Conservation (phyloP, 2,329 filamentous ascomycete species). For the Penicillium sp. region DNA sequence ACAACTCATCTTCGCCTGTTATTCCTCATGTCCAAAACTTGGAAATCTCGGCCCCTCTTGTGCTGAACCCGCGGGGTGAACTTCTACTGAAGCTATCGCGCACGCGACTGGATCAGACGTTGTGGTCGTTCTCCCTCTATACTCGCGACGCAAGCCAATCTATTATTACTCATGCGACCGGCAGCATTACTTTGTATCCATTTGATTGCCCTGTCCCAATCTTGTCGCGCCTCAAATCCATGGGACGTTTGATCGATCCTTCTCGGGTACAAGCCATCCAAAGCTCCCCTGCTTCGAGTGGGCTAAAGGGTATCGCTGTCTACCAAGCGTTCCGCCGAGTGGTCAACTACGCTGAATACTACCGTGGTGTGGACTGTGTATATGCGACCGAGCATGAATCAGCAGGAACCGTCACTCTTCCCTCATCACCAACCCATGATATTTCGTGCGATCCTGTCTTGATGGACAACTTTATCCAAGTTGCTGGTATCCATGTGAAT, state of each 20-base stretch:
- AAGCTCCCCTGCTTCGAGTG: not conserved
- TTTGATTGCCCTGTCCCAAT: too few species aligned
- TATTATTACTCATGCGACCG: too few species aligned
- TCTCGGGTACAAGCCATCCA: not conserved
- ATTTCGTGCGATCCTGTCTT: not conserved
- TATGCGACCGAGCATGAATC: not conserved
- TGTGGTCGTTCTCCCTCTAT: too few species aligned
- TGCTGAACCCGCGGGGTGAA: too few species aligned
- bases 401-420: not conserved
- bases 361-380: not conserved
- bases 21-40: too few species aligned
- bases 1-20: too few species aligned
- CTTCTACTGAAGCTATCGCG: too few species aligned
- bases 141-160: too few species aligned
- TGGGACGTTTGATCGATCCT: not conserved
- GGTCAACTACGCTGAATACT: not conserved
- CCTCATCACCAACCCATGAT: not conserved
- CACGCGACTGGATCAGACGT: too few species aligned
- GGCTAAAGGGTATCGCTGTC: not conserved
- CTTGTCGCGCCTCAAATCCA: too few species aligned
- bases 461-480: constrained; percentile 5
- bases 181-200: too few species aligned
- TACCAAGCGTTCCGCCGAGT: constrained; percentile 3
- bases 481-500: constrained; percentile 3
- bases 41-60: too few species aligned